phyloP scores from a whole-genome alignment of 306 rosid species.

The Trifolium dubium region DNA sequence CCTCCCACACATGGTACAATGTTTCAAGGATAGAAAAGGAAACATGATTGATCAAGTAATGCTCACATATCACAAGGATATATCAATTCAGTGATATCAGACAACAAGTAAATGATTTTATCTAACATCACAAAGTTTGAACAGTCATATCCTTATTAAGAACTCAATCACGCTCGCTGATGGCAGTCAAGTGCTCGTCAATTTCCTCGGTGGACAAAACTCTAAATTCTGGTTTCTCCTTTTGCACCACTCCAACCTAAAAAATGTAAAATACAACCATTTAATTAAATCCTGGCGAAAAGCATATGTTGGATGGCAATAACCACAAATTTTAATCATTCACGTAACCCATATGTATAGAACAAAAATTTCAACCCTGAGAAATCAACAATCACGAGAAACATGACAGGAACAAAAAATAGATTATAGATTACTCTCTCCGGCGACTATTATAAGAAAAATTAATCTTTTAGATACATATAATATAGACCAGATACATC shows the following conservation, averaged over 20 bases:
- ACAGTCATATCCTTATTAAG: constrained; percentile 39
- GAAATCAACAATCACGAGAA: not conserved
- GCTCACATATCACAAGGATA: constrained; percentile 26
- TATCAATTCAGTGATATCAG: constrained; percentile 6
- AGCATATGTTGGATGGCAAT: not conserved
- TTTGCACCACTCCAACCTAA: constrained; percentile 92
- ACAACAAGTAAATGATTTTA: constrained; percentile 30
- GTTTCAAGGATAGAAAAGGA: not conserved
- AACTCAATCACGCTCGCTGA: constrained; percentile 93
- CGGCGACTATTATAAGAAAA: too few relatives aligned
- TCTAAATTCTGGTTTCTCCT: constrained; percentile 77
- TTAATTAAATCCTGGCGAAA: not conserved
- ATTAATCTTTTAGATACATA: too few relatives aligned
- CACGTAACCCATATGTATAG: not conserved
- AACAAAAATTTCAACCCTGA: constrained; percentile 3
- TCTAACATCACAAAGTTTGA: constrained; percentile 31
- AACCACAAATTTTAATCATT: not conserved
- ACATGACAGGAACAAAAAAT: constrained; percentile 2
- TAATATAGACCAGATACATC: too few relatives aligned
- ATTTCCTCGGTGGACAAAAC: constrained; percentile 87
- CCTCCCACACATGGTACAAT: not conserved
- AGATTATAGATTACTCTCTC: not conserved
- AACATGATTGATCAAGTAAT: constrained; percentile 22
- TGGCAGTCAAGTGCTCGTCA: constrained; percentile 98
- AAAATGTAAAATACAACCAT: constrained; percentile 30